Base-by-base conservation (phyloP, 2,329 filamentous ascomycete species). In the Chrysoporthe puriensis region DNA sequence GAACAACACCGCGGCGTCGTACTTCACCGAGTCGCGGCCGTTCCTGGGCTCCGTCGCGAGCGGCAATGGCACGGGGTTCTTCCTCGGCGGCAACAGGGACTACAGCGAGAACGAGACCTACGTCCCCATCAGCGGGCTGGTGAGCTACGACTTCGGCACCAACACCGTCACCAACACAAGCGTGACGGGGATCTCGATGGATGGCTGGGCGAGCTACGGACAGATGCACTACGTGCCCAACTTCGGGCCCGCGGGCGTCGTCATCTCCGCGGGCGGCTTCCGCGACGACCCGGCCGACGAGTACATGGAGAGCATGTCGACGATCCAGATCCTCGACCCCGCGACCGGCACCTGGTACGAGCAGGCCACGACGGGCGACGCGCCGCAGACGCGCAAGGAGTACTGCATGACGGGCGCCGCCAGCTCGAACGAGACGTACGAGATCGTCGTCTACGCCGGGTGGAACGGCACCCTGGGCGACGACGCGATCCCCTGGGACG, bases 391-490 rank as follows among this genome's bases (percentile, higher is more conserved):
- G 21, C 67, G 72, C 1, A 70, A 70, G 57, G 70, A 73, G 16
- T 74, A 71, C 21, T 74, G 73, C 59, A 70, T 74, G n/a, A 66
- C 72, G 4, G 71, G 73, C 9, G 67, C 68, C 13, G 63, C 70
- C 13, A 73, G 72, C 11, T 69, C 58, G 61, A 71, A 73, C 66
- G 63, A 59, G 4, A 74, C 72, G 36, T 71, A 70, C 63, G 73
- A 74, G 54, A 70, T 74, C 16, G 56, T 74, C 11, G 68, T 74
- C 36, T 74, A 74, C 50, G 72, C 67, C 6, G 73, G 73, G 21
- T 74, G 71, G 71, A 64, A 69, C 57, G 69, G 71, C 32, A 57
- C 69, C 13, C 43, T 69, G 11, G 73, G 73, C 40, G 58, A 68
- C 8, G 32, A 43, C 14, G 62, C 73, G 1, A 62, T 70, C 11